These are phyloP conservation scores for Diversispora eburnea DNA, from an alignment of 192 early-diverging fungal species.

Conservation along the genomic window DNA sequence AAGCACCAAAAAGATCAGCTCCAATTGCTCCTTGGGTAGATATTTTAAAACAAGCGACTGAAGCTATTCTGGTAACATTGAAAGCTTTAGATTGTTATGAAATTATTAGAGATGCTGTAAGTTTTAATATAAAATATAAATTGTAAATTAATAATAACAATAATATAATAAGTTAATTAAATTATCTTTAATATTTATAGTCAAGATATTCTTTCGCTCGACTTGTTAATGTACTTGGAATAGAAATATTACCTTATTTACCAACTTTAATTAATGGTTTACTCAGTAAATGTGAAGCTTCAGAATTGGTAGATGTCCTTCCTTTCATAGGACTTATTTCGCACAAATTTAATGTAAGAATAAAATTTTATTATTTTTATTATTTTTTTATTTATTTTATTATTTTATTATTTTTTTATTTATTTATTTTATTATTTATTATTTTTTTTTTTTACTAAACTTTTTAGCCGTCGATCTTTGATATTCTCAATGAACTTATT, in stretches of 20 bases:
- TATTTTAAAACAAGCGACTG: slow-evolving; percentile 79
- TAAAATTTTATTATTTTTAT: too few species aligned
- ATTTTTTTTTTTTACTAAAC: background rate
- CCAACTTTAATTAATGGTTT: slow-evolving; percentile 75
- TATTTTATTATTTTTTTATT: background rate
- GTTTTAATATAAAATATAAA: background rate
- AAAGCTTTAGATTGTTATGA: slow-evolving; percentile 59
- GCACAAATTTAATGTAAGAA: slow-evolving; percentile 84
- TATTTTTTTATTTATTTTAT: too few species aligned
- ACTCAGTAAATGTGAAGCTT: slow-evolving; percentile 66
- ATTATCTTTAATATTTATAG: background rate
- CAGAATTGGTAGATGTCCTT: slow-evolving; percentile 81
- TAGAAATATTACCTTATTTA: slow-evolving; percentile 76
- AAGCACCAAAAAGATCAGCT: slow-evolving; percentile 38
- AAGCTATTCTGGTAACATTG: slow-evolving; percentile 68
- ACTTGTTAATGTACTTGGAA: slow-evolving; percentile 82
- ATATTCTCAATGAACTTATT: slow-evolving; percentile 71
- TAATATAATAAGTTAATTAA: too few species aligned
- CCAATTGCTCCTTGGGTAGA: slow-evolving; percentile 52
- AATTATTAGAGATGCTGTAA: slow-evolving; percentile 61
- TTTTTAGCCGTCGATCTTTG: slow-evolving; percentile 54
- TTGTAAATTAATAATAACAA: too few species aligned
- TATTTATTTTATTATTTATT: slow-evolving; percentile 6
- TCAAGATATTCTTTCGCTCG: slow-evolving; percentile 78
- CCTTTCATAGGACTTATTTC: slow-evolving; percentile 78